Conservation (phyloP, 73 alveolate species). For the Stentor coeruleus region DNA sequence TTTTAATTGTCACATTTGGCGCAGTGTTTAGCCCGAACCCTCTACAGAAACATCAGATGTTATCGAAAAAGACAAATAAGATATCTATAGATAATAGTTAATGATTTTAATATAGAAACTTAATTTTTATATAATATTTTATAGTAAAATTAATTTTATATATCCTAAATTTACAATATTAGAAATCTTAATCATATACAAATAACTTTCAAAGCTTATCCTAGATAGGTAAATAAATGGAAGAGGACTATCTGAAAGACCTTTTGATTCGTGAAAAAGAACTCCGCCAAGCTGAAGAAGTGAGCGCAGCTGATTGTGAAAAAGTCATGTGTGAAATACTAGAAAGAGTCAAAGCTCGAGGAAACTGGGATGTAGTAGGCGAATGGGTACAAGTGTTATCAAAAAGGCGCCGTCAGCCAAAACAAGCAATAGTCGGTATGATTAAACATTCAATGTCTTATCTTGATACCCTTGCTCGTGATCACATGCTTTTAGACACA, state of each 20-base stretch:
- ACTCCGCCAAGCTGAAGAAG: constrained; percentile 31
- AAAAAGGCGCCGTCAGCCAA: constrained; percentile 18
- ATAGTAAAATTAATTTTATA: too few relatives aligned
- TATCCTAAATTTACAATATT: too few relatives aligned
- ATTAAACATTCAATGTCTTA: background rate
- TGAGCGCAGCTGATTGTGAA: constrained; percentile 30
- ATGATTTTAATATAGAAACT: too few relatives aligned
- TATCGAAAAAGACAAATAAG: too few relatives aligned
- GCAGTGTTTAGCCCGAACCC: too few relatives aligned
- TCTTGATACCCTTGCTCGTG: background rate
- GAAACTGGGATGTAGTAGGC: constrained; percentile 22
- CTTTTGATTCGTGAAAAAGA: constrained; percentile 42
- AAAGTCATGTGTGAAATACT: constrained; percentile 5
- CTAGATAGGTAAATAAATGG: constrained; percentile 13
- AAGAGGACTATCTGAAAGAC: constrained; percentile 34
- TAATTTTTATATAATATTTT: too few relatives aligned
- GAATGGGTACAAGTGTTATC: constrained; percentile 13
- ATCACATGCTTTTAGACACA: background rate
- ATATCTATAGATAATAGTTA: too few relatives aligned
- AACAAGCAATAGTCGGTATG: constrained; percentile 12
- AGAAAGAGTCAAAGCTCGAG: background rate
- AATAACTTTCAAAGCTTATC: too few relatives aligned
- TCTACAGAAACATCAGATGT: too few relatives aligned
- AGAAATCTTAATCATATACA: too few relatives aligned
- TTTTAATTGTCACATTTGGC: too few relatives aligned